Conservation (phyloP, 202 grass and related monocot species). For the Sporobolus alterniflorus region DNA sequence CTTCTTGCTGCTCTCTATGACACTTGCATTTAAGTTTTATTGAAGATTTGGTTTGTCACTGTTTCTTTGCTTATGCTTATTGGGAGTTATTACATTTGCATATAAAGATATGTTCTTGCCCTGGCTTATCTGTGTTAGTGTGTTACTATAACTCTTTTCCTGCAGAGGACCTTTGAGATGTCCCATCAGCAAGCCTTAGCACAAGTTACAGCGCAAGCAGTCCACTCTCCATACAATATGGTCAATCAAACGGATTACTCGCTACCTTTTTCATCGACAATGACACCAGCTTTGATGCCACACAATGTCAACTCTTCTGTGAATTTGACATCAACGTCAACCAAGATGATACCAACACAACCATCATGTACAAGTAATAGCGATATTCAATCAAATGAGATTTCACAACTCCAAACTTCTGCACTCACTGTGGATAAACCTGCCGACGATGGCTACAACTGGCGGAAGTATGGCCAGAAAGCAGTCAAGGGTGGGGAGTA, state of each 20-base stretch:
- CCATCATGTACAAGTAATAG: conserved; percentile 34
- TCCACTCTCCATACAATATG: conserved; percentile 67
- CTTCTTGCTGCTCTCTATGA: neutral
- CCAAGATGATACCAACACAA: conserved; percentile 36
- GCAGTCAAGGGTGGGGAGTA: conserved; percentile 92
- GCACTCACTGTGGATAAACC: conserved; percentile 71
- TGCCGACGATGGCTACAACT: conserved; percentile 84
- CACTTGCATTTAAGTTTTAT: conserved; percentile 13
- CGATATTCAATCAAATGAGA: conserved; percentile 55
- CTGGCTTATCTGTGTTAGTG: conserved; percentile 13
- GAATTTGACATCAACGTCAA: conserved; percentile 31
- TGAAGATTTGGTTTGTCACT: too few relatives aligned
- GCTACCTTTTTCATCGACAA: conserved; percentile 49
- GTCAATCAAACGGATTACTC: conserved; percentile 51
- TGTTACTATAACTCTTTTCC: neutral
- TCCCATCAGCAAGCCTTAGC: conserved; percentile 91
- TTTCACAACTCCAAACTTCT: conserved; percentile 55
- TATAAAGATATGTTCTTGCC: conserved; percentile 4
- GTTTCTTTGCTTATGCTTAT: too few relatives aligned
- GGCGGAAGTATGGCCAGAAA: conserved; percentile 98
- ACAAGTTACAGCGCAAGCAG: conserved; percentile 95
- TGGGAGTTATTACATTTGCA: conserved; percentile 19
- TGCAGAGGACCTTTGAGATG: conserved; percentile 84
- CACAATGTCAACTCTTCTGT: conserved; percentile 42
- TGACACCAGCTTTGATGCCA: conserved; percentile 33